Evolutionary conservation across 768 basidiomycete species (phyloP), one percentile per base, ranked within the genome.

Genomic region (Boletus vinaceobasis): DNA sequence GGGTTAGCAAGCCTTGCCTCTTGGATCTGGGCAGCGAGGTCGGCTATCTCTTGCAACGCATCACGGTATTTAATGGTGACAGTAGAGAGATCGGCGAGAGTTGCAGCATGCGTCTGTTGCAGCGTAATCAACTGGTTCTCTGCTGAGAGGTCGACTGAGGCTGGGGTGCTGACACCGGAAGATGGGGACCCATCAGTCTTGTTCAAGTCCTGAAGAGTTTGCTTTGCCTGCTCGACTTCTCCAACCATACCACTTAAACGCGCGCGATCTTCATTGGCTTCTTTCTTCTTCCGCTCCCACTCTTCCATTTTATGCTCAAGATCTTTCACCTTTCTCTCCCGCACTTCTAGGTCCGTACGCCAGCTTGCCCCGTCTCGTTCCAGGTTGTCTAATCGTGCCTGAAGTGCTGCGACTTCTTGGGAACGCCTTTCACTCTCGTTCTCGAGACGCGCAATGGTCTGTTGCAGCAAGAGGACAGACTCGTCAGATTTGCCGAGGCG

Each of bases 41-140:
- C 93, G n/a, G 89, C 88, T 55, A 99, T 96, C 71, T 96, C 91
- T 46, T 83, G 82, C 31, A 98, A 79, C 17, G 95, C 90, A 56
- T 96, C 90, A 31, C 86, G 85, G 66, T 95, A 98, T 70, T 95
- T 95, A 51, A 75, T 71, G 1, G 87, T 85, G 35, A 97, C 81
- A 1, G 83, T 77, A 7, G 91, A 85, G 36, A 95, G 79, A 61
- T 95, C 91, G 8, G 83, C 76, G 21, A 95, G 78, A 0, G 90
- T 92, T 39, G 86, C 86, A 10, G 83, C 83, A 62, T 93, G 90
- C 4, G 86, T 89, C 65, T 90, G 82, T 65, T 88, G 90, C n/a
- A 98, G 79, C 11, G 81, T 76, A 8, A 83, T 70, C 27, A 95
- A 74, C 70, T 95, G 88, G 21, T 71, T 73, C 63, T 86, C 82